A percentile compares a stretch with the other conserved stretches of the same genome.
These are phyloP conservation scores for Botrytis aclada DNA, from an alignment of 2,329 filamentous ascomycete genomes.

Conservation along the genomic window DNA sequence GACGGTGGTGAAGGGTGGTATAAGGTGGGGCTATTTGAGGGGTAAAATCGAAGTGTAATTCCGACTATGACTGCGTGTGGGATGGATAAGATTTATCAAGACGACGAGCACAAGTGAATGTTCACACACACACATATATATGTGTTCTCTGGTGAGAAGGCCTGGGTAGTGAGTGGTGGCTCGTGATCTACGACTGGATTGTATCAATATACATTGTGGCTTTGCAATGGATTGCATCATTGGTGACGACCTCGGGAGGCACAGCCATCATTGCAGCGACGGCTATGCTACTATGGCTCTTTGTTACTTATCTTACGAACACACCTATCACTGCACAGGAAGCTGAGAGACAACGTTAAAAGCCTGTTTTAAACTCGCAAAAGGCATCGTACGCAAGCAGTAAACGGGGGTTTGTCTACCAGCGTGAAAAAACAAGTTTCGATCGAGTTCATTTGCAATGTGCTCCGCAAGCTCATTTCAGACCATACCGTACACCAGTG, in stretches of 20 bases:
- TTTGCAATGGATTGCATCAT: constrained; percentile 11
- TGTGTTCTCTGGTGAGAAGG: not conserved
- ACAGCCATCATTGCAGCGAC: not conserved
- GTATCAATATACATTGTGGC: not conserved
- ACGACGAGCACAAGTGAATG: not conserved
- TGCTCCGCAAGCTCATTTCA: not conserved
- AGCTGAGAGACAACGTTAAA: not conserved
- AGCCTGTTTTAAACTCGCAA: not conserved
- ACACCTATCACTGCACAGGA: not conserved
- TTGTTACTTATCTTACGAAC: not conserved
- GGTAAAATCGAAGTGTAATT: not conserved
- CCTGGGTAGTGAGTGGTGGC: too few species aligned
- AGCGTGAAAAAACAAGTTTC: not conserved
- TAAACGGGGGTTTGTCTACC: not conserved
- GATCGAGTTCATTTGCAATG: not conserved
- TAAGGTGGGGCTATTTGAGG: not conserved
- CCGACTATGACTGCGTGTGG: not conserved
- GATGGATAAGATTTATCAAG: not conserved
- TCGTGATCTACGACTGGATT: not conserved
- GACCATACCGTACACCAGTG: not conserved
- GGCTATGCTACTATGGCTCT: not conserved
- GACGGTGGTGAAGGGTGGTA: not conserved
- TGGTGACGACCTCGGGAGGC: not conserved
- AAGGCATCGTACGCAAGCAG: not conserved
- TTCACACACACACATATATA: too few species aligned